phyloP scores from a whole-genome alignment of 345 rosid genomes.

The Kandelia obovata region DNA sequence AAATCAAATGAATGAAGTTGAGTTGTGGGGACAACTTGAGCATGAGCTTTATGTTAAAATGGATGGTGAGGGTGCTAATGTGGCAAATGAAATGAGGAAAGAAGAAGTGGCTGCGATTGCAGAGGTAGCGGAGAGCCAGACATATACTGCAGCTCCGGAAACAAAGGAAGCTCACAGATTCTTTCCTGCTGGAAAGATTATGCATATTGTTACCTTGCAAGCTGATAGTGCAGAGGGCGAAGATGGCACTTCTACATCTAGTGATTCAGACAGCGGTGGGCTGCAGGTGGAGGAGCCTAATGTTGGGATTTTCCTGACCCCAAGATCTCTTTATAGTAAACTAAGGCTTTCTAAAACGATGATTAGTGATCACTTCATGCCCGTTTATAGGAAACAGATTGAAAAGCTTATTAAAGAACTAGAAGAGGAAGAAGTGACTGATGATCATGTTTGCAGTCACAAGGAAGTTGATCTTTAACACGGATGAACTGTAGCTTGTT shows the following conservation, averaged over 20 bases:
- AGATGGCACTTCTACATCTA: constrained; percentile 14
- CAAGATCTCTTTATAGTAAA: constrained; percentile 77
- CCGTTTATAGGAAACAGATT: constrained; percentile 77
- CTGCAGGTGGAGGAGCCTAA: constrained; percentile 36
- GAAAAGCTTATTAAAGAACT: constrained; percentile 71
- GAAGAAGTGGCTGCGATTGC: constrained; percentile 89
- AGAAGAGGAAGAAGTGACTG: constrained; percentile 42
- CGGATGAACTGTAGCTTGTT: not conserved
- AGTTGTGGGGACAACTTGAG: constrained; percentile 90
- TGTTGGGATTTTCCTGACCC: constrained; percentile 71
- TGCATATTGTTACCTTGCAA: constrained; percentile 67
- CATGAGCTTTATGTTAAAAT: constrained; percentile 60
- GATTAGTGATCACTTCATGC: constrained; percentile 96
- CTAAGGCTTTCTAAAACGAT: constrained; percentile 82
- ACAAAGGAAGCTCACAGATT: constrained; percentile 78
- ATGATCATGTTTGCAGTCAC: constrained; percentile 9
- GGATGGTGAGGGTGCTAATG: constrained; percentile 40
- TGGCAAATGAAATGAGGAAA: constrained; percentile 66
- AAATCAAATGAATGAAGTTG: constrained; percentile 68
- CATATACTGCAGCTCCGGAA: constrained; percentile 30
- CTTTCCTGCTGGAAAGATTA: constrained; percentile 84
- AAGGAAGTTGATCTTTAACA: constrained; percentile 16
- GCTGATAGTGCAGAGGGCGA: no score
- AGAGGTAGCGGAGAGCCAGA: constrained; percentile 54
- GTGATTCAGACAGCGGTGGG: constrained; percentile 29